Percentiles rank a stretch among this genome's conserved stretches.
Conservation (phyloP, 176 grass and related monocot species). For the maize (Zea mays) region DNA sequence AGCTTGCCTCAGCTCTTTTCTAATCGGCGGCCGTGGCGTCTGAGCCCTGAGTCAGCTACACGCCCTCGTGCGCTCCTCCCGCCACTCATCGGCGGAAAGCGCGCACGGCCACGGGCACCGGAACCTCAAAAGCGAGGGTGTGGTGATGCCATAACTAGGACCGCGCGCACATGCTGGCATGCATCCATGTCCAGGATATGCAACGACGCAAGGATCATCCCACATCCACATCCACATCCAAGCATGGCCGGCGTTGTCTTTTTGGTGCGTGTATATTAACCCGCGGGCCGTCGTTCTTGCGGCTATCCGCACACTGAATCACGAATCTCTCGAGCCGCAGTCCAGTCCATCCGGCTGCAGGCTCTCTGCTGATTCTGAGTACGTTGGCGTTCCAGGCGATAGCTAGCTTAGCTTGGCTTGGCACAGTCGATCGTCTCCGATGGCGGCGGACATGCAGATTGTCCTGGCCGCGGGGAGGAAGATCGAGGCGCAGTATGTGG, state of each 20-base stretch:
- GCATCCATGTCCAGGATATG: slow-evolving; percentile 15
- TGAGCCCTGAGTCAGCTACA: slow-evolving; percentile 10
- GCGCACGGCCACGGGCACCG: not conserved
- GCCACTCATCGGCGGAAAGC: slow-evolving; percentile 26
- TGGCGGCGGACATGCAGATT: slow-evolving; percentile 77
- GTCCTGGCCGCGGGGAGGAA: slow-evolving; percentile 55
- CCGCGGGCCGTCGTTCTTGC: not conserved
- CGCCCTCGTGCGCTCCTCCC: slow-evolving; percentile 8
- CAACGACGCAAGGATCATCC: not conserved
- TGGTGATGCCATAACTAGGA: slow-evolving; percentile 24
- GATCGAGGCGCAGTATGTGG: slow-evolving; percentile 78
- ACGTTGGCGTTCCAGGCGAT: not conserved
- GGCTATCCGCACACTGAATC: slow-evolving; percentile 14
- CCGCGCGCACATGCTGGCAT: slow-evolving; percentile 23
- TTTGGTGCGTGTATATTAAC: slow-evolving; percentile 32
- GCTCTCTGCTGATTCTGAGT: not conserved
- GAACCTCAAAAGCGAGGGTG: slow-evolving; percentile 11
- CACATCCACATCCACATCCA: not conserved
- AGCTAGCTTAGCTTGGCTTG: not conserved
- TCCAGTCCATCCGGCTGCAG: not conserved
- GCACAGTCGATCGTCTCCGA: not conserved
- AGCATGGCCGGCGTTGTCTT: not conserved
- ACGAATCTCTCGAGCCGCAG: not conserved
- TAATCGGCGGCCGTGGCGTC: not conserved
- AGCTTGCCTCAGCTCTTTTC: slow-evolving; percentile 19